Percentiles rank a stretch among this genome's conserved stretches.
Evolutionary conservation across 495 filamentous ascomycete species (phyloP).

Genomic region (Xylaria curta): DNA sequence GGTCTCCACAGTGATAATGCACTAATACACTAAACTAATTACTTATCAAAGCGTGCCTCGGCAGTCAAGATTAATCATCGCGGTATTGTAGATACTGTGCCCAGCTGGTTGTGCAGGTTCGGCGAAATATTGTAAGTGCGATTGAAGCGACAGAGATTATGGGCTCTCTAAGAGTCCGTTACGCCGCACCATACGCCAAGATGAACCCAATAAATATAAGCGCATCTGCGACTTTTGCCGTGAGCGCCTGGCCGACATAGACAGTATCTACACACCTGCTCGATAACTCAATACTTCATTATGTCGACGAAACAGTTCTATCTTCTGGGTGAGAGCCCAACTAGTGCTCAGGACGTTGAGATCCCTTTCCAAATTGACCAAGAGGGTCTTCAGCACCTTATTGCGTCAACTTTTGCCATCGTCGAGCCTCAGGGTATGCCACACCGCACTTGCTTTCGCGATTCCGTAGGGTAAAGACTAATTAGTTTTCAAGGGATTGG

Average conservation of each 20-base stretch:
- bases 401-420: conserved; percentile 54
- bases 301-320: conserved; percentile 52
- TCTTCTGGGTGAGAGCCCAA: conserved; percentile 50
- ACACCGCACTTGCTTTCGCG: conserved; percentile 25
- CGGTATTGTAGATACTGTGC: neutral
- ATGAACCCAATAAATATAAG: conserved; percentile 7
- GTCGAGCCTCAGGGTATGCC: conserved; percentile 39
- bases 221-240: neutral
- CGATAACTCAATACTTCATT: neutral
- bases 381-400: conserved; percentile 45
- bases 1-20: too few species aligned
- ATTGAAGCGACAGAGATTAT: conserved; percentile 7
- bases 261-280: neutral
- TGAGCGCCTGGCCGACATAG: neutral
- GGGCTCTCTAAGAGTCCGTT: neutral
- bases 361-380: conserved; percentile 42
- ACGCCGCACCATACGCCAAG: too few species aligned
- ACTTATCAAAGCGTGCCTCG: conserved; percentile 10
- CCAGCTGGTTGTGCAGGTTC: neutral
- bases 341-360: conserved; percentile 47
- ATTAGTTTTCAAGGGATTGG: conserved; percentile 43
- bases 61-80: neutral
- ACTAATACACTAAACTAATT: neutral
- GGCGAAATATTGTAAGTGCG: neutral
- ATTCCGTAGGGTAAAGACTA: neutral